phyloP scores from a whole-genome alignment of 352 stramenopile species.

The Pythium folliculosum region DNA sequence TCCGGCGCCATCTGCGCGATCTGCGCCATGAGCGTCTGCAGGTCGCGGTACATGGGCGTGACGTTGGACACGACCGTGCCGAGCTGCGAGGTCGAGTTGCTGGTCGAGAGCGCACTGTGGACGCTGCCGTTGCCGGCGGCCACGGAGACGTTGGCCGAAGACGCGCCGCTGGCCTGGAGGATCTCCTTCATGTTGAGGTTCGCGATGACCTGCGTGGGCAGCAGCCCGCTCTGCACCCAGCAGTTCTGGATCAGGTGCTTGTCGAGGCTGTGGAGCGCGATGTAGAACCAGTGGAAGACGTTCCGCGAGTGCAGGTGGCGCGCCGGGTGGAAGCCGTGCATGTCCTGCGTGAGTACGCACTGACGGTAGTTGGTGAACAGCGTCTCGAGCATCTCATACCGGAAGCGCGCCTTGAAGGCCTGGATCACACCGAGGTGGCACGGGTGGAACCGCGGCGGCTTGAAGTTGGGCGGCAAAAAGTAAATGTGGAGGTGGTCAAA shows the following conservation, averaged over 20 bases:
- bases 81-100: slow-evolving; percentile 18
- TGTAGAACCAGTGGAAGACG: slow-evolving; percentile 84
- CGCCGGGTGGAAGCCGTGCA: slow-evolving; percentile 47
- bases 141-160: background rate
- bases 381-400: slow-evolving; percentile 77
- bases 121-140: slow-evolving; percentile 15
- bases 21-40: slow-evolving; percentile 60
- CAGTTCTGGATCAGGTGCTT: slow-evolving; percentile 68
- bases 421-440: slow-evolving; percentile 76
- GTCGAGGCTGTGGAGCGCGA: slow-evolving; percentile 73
- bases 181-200: slow-evolving; percentile 69
- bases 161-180: slow-evolving; percentile 27
- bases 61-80: slow-evolving; percentile 39
- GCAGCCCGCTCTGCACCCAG: slow-evolving; percentile 72
- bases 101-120: background rate
- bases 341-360: slow-evolving; percentile 45
- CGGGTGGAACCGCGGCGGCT: slow-evolving; percentile 67
- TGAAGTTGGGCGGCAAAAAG: slow-evolving; percentile 85
- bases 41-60: slow-evolving; percentile 47
- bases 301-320: slow-evolving; percentile 74
- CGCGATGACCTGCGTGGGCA: slow-evolving; percentile 66
- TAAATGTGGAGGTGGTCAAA: slow-evolving; percentile 82
- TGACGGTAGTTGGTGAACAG: slow-evolving; percentile 69
- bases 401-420: slow-evolving; percentile 79
- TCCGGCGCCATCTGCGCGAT: slow-evolving; percentile 66